phyloP scores from a whole-genome alignment of 768 basidiomycete species.

The Daedaleopsis nitida region DNA sequence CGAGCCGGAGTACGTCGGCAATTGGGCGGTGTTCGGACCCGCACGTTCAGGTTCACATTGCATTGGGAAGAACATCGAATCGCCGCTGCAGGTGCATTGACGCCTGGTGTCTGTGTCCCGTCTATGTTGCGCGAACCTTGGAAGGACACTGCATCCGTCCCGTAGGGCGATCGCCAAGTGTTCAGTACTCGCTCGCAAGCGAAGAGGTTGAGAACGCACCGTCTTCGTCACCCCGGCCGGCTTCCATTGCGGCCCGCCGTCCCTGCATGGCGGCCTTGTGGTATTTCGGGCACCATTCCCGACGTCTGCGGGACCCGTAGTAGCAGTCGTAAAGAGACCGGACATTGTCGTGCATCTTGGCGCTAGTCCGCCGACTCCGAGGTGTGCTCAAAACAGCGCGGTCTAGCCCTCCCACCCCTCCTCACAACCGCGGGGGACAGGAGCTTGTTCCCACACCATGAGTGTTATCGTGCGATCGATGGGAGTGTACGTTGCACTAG shows the following conservation, averaged over 20 bases:
- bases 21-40: constrained; percentile 19
- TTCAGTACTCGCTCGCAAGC: constrained; percentile 1
- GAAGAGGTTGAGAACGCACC: constrained; percentile 12
- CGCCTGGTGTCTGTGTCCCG: neutral
- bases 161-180: neutral
- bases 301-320: constrained; percentile 1
- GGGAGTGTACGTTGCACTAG: constrained; percentile 13
- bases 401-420: constrained; percentile 2
- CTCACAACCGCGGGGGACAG: neutral
- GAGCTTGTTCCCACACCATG: constrained; percentile 12
- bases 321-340: constrained; percentile 13
- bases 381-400: constrained; percentile 1
- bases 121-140: neutral
- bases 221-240: constrained; percentile 2
- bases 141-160: neutral
- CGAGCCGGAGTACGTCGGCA: constrained; percentile 17
- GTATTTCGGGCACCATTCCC: constrained; percentile 3
- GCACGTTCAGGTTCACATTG: constrained; percentile 5
- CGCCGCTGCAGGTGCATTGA: constrained; percentile 5
- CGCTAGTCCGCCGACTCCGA: constrained; percentile 12
- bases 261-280: constrained; percentile 16
- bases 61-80: constrained; percentile 1
- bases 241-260: constrained; percentile 2
- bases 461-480: constrained; percentile 19
- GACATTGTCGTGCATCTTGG: constrained; percentile 13